phyloP scores from a whole-genome alignment of 257 asterid species.

The Rhazya stricta region DNA sequence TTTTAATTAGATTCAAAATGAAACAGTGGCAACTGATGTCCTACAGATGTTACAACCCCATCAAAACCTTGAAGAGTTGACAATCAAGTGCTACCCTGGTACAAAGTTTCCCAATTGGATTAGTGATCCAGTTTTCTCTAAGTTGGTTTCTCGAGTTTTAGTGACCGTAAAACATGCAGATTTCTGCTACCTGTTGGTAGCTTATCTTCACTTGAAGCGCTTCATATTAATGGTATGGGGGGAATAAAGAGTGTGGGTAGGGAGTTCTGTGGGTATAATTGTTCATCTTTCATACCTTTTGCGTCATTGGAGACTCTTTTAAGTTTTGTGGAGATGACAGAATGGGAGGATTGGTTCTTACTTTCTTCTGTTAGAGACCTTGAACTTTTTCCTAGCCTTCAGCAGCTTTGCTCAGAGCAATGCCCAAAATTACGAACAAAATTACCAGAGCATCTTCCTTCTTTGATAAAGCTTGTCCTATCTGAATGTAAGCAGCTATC shows the following conservation, averaged over 20 bases:
- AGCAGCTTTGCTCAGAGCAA: slow-evolving; percentile 36
- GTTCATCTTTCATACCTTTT: slow-evolving; percentile 31
- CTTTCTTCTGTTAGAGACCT: slow-evolving; percentile 15
- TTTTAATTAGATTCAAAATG: slow-evolving; percentile 28
- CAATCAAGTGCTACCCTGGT: slow-evolving; percentile 31
- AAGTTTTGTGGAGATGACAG: slow-evolving; percentile 36
- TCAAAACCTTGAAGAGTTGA: slow-evolving; percentile 26
- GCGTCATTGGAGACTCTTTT: slow-evolving; percentile 33
- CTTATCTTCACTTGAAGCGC: slow-evolving; percentile 35
- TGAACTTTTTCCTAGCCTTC: slow-evolving; percentile 29
- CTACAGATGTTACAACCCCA: slow-evolving; percentile 50
- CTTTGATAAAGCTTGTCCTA: slow-evolving; percentile 32
- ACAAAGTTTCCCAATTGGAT: slow-evolving; percentile 38
- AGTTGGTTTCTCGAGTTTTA: slow-evolving; percentile 31
- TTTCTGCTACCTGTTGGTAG: slow-evolving; percentile 40
- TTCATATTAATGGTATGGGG: slow-evolving; percentile 28
- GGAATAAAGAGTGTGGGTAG: slow-evolving; percentile 30
- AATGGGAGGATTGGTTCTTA: slow-evolving; percentile 39
- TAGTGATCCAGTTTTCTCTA: slow-evolving; percentile 33
- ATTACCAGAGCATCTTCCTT: slow-evolving; percentile 32
- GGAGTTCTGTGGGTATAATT: slow-evolving; percentile 38
- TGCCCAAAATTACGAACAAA: slow-evolving; percentile 40
- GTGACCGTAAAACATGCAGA: slow-evolving; percentile 35
- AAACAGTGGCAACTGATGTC: slow-evolving; percentile 26
- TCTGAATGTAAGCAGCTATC: slow-evolving; percentile 29